Percentiles rank a stretch among this genome's conserved stretches.
These are phyloP conservation scores for Macrophomina tecta DNA, from an alignment of 2,329 filamentous ascomycete species.

Conservation along the genomic window DNA sequence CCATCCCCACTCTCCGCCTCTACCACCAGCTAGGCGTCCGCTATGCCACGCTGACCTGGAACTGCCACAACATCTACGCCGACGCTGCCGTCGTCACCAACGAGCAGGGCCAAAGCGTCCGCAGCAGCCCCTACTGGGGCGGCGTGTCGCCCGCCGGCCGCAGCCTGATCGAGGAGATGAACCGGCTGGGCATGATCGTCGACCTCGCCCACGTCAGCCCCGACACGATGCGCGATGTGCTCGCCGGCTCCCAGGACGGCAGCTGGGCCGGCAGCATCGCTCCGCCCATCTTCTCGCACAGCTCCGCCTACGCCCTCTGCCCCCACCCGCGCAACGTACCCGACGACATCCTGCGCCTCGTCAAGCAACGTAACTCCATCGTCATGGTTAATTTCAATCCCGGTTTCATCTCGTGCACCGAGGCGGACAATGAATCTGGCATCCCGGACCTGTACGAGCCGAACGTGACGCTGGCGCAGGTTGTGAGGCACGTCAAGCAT, in stretches of 20 bases:
- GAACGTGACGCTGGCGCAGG: conserved; percentile 76
- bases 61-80: conserved; percentile 89
- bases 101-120: conserved; percentile 42
- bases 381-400: conserved; percentile 93
- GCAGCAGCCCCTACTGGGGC: conserved; percentile 65
- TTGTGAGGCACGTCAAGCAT: conserved; percentile 80
- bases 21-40: conserved; percentile 81
- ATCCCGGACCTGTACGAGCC: conserved; percentile 70
- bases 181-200: conserved; percentile 91
- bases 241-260: conserved; percentile 60
- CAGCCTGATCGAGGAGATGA: conserved; percentile 83
- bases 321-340: conserved; percentile 91
- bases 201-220: conserved; percentile 80
- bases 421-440: conserved; percentile 63
- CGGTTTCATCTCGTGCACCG: conserved; percentile 78
- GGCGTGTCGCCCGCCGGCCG: conserved; percentile 77
- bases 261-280: conserved; percentile 76
- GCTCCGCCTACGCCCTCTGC: conserved; percentile 78
- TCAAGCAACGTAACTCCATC: conserved; percentile 74
- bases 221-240: conserved; percentile 84
- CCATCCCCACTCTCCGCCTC: conserved; percentile 72
- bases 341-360: conserved; percentile 78
- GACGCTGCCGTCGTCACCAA: conserved; percentile 76
- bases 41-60: conserved; percentile 89
- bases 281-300: conserved; percentile 89